A percentile compares a stretch with the other conserved stretches of the same genome.
Evolutionary conservation across 495 filamentous ascomycete species (phyloP).

Genomic region (Poronia punctata): DNA sequence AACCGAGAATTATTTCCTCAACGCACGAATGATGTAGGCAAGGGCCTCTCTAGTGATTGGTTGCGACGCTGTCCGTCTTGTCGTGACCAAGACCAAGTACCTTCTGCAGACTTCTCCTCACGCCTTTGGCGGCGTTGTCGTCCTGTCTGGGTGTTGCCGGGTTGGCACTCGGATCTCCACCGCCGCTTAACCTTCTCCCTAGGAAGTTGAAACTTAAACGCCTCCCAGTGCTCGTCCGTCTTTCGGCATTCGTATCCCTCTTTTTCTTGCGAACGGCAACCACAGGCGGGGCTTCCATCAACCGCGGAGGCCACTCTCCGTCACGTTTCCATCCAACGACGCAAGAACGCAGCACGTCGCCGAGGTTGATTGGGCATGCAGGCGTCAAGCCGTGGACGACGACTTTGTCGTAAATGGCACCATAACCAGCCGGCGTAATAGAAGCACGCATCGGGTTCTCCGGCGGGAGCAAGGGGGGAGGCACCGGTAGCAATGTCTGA

Average conservation of each 20-base stretch:
- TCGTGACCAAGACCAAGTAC: constrained; percentile 31
- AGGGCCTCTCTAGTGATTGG: constrained; percentile 3
- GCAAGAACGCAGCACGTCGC: constrained; percentile 70
- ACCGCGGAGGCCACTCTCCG: constrained; percentile 86
- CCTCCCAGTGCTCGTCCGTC: constrained; percentile 19
- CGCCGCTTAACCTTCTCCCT: constrained; percentile 13
- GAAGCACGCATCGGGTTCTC: constrained; percentile 64
- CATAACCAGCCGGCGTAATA: constrained; percentile 65
- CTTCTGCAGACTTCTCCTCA: constrained; percentile 36
- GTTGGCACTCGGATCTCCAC: constrained; percentile 14
- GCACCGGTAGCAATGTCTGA: constrained; percentile 50
- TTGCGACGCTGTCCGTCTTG: constrained; percentile 4
- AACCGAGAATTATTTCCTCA: background rate
- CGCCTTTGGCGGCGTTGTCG: constrained; percentile 37
- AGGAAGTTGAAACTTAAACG: constrained; percentile 31
- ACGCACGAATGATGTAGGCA: background rate
- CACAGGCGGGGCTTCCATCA: constrained; percentile 29
- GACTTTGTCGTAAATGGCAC: constrained; percentile 82
- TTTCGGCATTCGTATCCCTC: constrained; percentile 19
- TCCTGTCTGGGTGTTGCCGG: constrained; percentile 34
- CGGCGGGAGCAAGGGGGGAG: constrained; percentile 59
- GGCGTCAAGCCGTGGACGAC: constrained; percentile 71
- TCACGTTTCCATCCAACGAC: constrained; percentile 91
- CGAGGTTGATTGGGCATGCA: constrained; percentile 77
- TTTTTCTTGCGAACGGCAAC: constrained; percentile 31